Conservation (phyloP, 208 protist genomes). For the Crithidia acanthocephali region DNA sequence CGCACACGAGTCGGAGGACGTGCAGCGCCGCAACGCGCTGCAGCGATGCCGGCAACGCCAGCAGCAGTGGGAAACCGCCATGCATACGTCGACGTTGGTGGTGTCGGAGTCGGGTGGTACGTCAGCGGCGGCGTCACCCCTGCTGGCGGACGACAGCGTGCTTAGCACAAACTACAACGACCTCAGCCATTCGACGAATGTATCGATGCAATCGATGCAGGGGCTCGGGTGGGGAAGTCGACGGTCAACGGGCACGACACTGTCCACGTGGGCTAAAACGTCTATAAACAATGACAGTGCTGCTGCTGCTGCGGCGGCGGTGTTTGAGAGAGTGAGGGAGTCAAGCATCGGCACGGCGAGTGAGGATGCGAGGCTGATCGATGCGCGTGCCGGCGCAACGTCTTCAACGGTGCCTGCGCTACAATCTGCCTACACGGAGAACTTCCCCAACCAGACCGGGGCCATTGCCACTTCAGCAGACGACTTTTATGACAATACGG, state of each 20-base stretch:
- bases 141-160: neutral
- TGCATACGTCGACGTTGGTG: conserved; percentile 1
- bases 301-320: neutral
- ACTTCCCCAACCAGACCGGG: too few species aligned
- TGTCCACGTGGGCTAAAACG: neutral
- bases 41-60: conserved; percentile 31
- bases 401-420: too few species aligned
- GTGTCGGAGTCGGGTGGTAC: neutral
- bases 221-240: neutral
- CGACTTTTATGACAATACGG: too few species aligned
- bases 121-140: neutral
- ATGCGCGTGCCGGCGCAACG: too few species aligned
- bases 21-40: conserved; percentile 41
- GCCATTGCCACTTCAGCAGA: too few species aligned
- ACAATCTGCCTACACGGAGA: too few species aligned
- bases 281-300: neutral
- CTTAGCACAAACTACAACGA: neutral
- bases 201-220: neutral
- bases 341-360: too few species aligned
- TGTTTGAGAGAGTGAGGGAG: too few species aligned
- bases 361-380: too few species aligned
- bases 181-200: neutral
- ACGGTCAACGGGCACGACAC: neutral
- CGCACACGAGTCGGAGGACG: conserved; percentile 42
- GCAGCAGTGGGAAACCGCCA: conserved; percentile 8